A percentile compares a stretch with the other conserved stretches of the same genome.
Conservation (phyloP, 129 eudicot species). For the Escallonia rubra region DNA sequence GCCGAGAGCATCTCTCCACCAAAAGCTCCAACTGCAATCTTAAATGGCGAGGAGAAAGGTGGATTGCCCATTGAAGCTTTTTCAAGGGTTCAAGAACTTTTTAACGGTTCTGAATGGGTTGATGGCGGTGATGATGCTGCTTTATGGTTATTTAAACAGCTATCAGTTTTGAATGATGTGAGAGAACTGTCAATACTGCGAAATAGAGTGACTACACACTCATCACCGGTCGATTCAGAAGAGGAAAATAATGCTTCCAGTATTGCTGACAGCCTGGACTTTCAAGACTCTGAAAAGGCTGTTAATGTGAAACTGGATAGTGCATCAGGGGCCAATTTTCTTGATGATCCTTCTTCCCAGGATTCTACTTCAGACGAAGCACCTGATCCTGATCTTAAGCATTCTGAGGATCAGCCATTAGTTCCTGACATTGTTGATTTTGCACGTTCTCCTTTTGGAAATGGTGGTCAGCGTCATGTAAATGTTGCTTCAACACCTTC, state of each 20-base stretch:
- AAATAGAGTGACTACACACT: conserved; percentile 62
- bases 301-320: conserved; percentile 18
- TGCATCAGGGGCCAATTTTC: conserved; percentile 34
- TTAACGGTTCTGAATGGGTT: conserved; percentile 87
- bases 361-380: conserved; percentile 54
- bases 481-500: conserved; percentile 20
- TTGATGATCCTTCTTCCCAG: conserved; percentile 51
- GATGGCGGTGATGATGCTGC: conserved; percentile 91
- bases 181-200: conserved; percentile 68
- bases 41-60: conserved; percentile 85
- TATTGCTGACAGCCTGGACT: conserved; percentile 87
- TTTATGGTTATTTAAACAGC: conserved; percentile 85
- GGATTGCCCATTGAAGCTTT: conserved; percentile 98
- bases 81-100: conserved; percentile 94
- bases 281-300: conserved; percentile 68
- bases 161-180: conserved; percentile 66
- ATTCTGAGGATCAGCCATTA: conserved; percentile 30
- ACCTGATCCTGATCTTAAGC: conserved; percentile 44
- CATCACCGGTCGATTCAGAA: conserved; percentile 85
- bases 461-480: conserved; percentile 24
- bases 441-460: conserved; percentile 21
- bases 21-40: conserved; percentile 59
- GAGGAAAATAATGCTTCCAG: conserved; percentile 88
- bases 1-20: conserved; percentile 62
- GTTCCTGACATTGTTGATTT: conserved; percentile 26